These are phyloP conservation scores for Ilyonectria robusta DNA, from an alignment of 2,329 filamentous ascomycete genomes.

Conservation along the genomic window DNA sequence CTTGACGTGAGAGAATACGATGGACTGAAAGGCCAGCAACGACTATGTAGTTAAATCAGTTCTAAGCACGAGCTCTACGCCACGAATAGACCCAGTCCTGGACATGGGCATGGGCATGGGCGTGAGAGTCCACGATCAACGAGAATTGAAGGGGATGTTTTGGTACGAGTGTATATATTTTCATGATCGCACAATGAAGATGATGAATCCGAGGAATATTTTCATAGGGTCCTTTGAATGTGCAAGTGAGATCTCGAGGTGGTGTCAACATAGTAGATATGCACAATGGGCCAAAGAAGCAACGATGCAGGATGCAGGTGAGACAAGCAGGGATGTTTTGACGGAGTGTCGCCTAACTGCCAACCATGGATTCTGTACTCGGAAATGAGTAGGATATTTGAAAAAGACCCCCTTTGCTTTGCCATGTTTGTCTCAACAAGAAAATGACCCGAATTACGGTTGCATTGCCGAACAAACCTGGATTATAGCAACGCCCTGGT, in stretches of 20 bases:
- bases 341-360: not conserved
- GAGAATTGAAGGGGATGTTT: not conserved
- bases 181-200: not conserved
- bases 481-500: not conserved
- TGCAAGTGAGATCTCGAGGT: not conserved
- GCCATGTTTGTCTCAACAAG: not conserved
- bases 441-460: not conserved
- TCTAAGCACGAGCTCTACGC: not conserved
- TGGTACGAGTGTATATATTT: not conserved
- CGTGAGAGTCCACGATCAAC: too few relatives aligned
- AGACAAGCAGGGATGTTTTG: not conserved
- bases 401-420: not conserved
- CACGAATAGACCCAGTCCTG: too few relatives aligned
- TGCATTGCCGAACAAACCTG: not conserved
- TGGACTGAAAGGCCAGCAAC: not conserved
- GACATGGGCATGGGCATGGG: too few relatives aligned
- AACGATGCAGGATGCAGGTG: not conserved
- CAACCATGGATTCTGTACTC: not conserved
- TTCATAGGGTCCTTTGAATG: not conserved
- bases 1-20: constrained; percentile 40
- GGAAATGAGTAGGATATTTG: not conserved
- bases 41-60: not conserved
- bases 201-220: not conserved
- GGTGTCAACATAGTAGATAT: not conserved
- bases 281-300: not conserved